phyloP scores from a whole-genome alignment of 495 filamentous ascomycete species.

The Acidomyces sp. region DNA sequence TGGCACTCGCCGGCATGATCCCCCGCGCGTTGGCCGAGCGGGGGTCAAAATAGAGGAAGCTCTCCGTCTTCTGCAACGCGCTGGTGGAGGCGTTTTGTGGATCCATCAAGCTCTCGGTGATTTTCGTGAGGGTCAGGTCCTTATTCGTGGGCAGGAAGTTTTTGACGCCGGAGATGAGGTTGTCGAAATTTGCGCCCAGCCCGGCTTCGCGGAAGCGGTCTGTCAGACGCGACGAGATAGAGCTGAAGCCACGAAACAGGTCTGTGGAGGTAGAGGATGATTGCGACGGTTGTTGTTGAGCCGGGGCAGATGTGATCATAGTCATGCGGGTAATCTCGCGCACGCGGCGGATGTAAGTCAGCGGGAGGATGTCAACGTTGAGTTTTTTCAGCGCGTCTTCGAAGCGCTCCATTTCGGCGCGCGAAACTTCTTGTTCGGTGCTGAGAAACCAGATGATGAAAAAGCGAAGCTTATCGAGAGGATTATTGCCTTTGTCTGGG shows the following conservation, averaged over 20 bases:
- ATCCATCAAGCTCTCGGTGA: conserved; percentile 97
- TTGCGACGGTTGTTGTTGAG: conserved; percentile 48
- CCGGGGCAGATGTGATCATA: conserved; percentile 81
- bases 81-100: conserved; percentile 75
- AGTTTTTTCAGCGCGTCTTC: conserved; percentile 69
- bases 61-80: conserved; percentile 92
- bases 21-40: conserved; percentile 83
- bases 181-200: conserved; percentile 82
- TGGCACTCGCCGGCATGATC: conserved; percentile 59
- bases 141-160: conserved; percentile 93
- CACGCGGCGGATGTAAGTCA: conserved; percentile 84
- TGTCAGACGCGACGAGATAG: conserved; percentile 78
- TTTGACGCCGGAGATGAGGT: conserved; percentile 93
- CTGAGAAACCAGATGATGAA: conserved; percentile 98
- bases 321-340: conserved; percentile 96
- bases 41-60: conserved; percentile 98
- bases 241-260: conserved; percentile 78
- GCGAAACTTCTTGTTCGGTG: conserved; percentile 76
- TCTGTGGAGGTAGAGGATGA: conserved; percentile 52
- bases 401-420: conserved; percentile 71
- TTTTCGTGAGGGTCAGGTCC: conserved; percentile 92
- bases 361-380: conserved; percentile 57
- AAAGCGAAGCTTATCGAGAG: conserved; percentile 76
- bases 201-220: conserved; percentile 87
- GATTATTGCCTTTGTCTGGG: conserved; percentile 63